Evolutionary conservation across 768 basidiomycete species (phyloP).

Genomic region (Phlegmacium glaucopus): DNA sequence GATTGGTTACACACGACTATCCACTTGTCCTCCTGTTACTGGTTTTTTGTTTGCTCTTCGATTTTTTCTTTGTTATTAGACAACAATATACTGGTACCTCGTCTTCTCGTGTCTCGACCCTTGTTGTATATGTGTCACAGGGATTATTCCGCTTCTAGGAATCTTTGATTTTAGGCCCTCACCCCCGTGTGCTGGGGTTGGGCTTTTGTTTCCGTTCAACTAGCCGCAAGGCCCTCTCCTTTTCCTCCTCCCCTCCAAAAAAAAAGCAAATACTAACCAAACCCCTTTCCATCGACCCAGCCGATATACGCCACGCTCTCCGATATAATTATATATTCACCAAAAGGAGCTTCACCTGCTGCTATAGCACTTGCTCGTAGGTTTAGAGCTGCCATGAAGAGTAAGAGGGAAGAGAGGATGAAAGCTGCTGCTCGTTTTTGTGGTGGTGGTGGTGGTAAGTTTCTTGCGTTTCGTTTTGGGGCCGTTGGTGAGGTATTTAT

Average conservation of each 20-base stretch:
- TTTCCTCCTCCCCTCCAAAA: neutral
- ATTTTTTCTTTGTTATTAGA: too few species aligned
- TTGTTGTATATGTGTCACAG: too few species aligned
- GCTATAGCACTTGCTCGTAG: conserved; percentile 60
- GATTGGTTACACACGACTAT: too few species aligned
- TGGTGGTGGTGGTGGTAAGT: neutral
- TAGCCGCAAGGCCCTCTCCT: neutral
- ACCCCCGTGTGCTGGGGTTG: too few species aligned
- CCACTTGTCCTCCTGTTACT: too few species aligned
- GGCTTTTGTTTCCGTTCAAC: neutral
- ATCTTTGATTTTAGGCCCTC: too few species aligned
- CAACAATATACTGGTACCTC: too few species aligned
- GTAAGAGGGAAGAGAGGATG: conserved; percentile 52
- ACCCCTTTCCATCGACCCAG: conserved; percentile 30
- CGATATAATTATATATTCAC: conserved; percentile 87
- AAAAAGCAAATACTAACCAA: neutral
- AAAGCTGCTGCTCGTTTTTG: conserved; percentile 18
- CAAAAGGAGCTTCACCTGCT: conserved; percentile 54
- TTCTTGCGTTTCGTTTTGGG: neutral
- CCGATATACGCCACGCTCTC: conserved; percentile 86
- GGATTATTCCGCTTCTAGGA: too few species aligned
- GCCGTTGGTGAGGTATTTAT: neutral
- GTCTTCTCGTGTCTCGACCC: too few species aligned
- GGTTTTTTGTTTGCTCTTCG: too few species aligned
- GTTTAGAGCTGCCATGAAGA: conserved; percentile 60